These are phyloP conservation scores for Ensete ventricosum DNA, from an alignment of 176 grass and related monocot genomes.

Conservation along the genomic window DNA sequence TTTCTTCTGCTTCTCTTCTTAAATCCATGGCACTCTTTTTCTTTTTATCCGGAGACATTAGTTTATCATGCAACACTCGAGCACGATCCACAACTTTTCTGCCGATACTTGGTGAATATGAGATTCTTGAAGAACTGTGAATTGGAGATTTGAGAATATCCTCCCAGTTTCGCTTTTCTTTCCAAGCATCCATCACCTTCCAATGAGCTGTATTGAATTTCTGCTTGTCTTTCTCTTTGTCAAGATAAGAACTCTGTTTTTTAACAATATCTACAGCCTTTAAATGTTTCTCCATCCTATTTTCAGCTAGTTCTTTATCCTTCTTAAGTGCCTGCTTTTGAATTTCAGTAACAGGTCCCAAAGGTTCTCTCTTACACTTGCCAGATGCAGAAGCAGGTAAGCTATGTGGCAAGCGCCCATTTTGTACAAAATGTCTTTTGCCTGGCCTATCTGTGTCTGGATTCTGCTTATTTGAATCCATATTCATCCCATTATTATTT, in stretches of 20 bases:
- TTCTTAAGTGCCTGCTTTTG: slow-evolving; percentile 55
- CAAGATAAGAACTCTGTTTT: slow-evolving; percentile 30
- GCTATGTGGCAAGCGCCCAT: slow-evolving; percentile 30
- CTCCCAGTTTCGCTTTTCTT: slow-evolving; percentile 98
- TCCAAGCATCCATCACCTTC: slow-evolving; percentile 98
- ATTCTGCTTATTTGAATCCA: slow-evolving; percentile 25
- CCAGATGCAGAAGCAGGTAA: slow-evolving; percentile 30
- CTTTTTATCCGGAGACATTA: slow-evolving; percentile 99
- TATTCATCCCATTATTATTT: slow-evolving; percentile 12
- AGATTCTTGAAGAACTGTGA: slow-evolving; percentile 54
- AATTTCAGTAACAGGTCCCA: slow-evolving; percentile 66
- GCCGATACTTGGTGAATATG: slow-evolving; percentile 60
- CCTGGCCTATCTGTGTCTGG: slow-evolving; percentile 36
- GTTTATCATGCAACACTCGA: slow-evolving; percentile 85
- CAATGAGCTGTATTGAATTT: slow-evolving; percentile 52
- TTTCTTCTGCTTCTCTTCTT: slow-evolving; percentile 95
- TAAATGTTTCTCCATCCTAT: slow-evolving; percentile 39
- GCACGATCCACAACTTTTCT: slow-evolving; percentile 81
- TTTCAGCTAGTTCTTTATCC: slow-evolving; percentile 51
- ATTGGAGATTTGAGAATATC: slow-evolving; percentile 92
- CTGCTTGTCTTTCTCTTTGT: slow-evolving; percentile 41
- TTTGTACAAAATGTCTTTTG: slow-evolving; percentile 33
- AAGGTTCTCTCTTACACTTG: slow-evolving; percentile 61
- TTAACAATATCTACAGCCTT: slow-evolving; percentile 38
- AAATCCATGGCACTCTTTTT: slow-evolving; percentile 91